Evolutionary conservation across 2,329 filamentous ascomycete species (phyloP), one percentile per base, ranked within the genome.

Genomic region (Aspergillus fijiensis): DNA sequence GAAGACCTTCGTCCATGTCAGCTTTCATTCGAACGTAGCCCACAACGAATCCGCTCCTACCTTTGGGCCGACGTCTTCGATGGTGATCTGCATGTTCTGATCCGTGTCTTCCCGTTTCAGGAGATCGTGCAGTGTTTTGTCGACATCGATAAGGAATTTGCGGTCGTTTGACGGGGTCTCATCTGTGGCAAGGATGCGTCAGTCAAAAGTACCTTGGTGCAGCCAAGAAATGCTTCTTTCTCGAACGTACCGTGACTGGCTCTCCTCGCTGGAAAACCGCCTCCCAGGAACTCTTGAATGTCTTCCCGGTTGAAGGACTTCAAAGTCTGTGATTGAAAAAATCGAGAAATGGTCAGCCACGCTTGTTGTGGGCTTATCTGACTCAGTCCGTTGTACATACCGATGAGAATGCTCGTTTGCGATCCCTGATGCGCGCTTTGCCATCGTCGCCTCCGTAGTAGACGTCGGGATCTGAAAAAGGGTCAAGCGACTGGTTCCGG

Each of bases 71-170:
- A 86, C 85, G 78, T 99, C 95, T 72, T 98, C 95, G 69, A 98
- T 96, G 31, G 95, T 99, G 75, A 99, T 99, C 76, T 98, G 93
- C 83, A 92, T 91, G 76, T 99, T 97, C 59, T 86, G 83, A 77
- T 99, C 93, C 31, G 93, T 96, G 72, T 99, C 95, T 76, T 99
- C 95, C 66, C 94, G 89, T 42, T 87, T 86, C 63, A 92, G 83
- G 49, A 99, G 82, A 60, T 85, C 88, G 71, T 92, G 84, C 59
- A 96, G 83, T 0, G 93, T 97, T 23, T 86, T 82, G 52, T 96
- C 89, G 69, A 98, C 93, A 68, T 95, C 86, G 74, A 98, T 87
- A 42, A 96, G 84, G 76, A 96, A 96, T 67, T 89, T 89, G 62
- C 91, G 90, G 59, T 89, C 86, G 52, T 86, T 81, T 53, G 85